Conservation (phyloP, 352 stramenopile genomes). For the Phytophthora constricta region DNA sequence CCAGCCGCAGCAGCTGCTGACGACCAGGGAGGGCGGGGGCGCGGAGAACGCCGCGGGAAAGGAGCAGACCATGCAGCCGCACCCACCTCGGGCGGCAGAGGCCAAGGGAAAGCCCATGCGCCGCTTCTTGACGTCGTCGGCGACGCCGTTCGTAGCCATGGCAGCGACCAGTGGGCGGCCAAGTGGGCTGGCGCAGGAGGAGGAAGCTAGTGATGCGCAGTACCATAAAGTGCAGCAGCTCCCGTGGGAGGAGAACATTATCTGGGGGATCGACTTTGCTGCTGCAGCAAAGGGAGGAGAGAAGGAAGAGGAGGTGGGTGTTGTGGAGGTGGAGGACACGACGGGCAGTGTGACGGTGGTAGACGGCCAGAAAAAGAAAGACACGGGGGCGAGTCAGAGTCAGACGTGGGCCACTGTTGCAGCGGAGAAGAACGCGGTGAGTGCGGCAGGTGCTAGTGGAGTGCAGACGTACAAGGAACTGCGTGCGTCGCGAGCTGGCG, state of each 20-base stretch:
- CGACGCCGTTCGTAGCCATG: constrained; percentile 67
- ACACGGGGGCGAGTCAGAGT: constrained; percentile 1
- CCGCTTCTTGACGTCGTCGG: constrained; percentile 63
- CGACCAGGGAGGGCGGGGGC: constrained; percentile 51
- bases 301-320: constrained; percentile 19
- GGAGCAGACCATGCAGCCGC: constrained; percentile 51
- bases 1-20: constrained; percentile 70
- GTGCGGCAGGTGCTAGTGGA: neutral
- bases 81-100: constrained; percentile 34
- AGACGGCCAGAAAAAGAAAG: constrained; percentile 12
- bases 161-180: constrained; percentile 20
- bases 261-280: constrained; percentile 76
- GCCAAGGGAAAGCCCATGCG: constrained; percentile 78
- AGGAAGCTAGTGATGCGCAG: constrained; percentile 53
- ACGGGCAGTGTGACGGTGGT: constrained; percentile 33
- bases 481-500: constrained; percentile 36
- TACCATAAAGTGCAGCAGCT: constrained; percentile 87
- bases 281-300: constrained; percentile 26
- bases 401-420: neutral
- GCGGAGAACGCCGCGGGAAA: constrained; percentile 44
- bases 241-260: constrained; percentile 82
- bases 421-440: constrained; percentile 19
- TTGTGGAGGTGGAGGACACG: constrained; percentile 66
- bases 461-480: constrained; percentile 43
- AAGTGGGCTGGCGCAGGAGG: constrained; percentile 20